Base-by-base conservation (phyloP, 2,329 filamentous ascomycete species). In the Malbranchea zuffiana region DNA sequence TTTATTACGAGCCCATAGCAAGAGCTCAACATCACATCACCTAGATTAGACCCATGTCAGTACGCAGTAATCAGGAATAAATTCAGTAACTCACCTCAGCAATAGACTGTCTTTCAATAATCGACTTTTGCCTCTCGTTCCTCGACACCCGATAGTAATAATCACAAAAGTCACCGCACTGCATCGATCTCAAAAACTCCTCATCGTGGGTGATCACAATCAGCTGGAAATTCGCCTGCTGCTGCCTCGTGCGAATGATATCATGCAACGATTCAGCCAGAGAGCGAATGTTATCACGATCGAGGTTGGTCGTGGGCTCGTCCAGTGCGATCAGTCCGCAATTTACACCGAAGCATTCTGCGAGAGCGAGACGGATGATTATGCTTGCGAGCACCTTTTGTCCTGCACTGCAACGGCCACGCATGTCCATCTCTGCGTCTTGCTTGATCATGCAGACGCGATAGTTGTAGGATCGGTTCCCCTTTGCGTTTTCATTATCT, bases 171-270 rank as follows among this genome's bases (percentile, higher is more conserved):
- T 98, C 88, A 16, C 78, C 80, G 57, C 86, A 94, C 48, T 86
- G 79, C 90, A 98, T 98, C 53, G 86, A 77, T 37, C 81, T 74
- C 54, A 98, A 56, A 52, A 98, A 98, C 53, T 94, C 85, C 63
- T 96, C 92, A 62, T 98, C 90, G 68, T 98, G 90, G 3, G 90
- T 98, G 59, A 98, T 98, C 53, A 98, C 84, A 54, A 98, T 90
- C 39, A 98, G 75, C 67, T 98, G 92, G 61, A 98, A 95, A 58
- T 98, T 98, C 39, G 78, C 74, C 69, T 98, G 90, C 44, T 80
- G 75, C 56, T 82, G 76, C 5, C 92, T 77, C 11, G 78, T 66
- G 50, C 80, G 73, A 62, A 98, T 96, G 53, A 98, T 94, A 51
- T 79, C 74, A 52, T 90, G 80, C 50, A 98, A 64, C 31, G 82